A percentile compares a stretch with the other conserved stretches of the same genome.
Evolutionary conservation across 2,329 filamentous ascomycete species (phyloP).

Genomic region (Ustulina deusta): DNA sequence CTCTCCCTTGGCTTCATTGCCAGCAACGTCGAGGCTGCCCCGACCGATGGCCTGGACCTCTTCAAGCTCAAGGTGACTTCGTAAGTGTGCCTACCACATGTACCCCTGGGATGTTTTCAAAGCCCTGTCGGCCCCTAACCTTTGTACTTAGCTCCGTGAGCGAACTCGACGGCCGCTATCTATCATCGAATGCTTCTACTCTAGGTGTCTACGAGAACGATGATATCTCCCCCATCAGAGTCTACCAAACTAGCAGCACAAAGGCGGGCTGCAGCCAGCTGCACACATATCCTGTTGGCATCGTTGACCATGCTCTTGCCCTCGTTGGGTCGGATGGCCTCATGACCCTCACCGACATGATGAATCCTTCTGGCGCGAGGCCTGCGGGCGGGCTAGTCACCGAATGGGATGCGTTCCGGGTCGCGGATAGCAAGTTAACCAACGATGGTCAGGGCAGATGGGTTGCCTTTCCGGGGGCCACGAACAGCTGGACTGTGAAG

Average conservation of each 20-base stretch:
- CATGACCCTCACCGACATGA: constrained; percentile 51
- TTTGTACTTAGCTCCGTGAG: constrained; percentile 24
- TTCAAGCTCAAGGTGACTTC: constrained; percentile 47
- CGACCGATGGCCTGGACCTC: constrained; percentile 42
- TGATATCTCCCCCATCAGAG: constrained; percentile 41
- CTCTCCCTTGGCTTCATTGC: constrained; percentile 45
- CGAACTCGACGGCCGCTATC: constrained; percentile 51
- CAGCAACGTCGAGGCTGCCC: constrained; percentile 42
- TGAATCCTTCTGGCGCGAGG: constrained; percentile 47
- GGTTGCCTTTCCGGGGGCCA: constrained; percentile 51
- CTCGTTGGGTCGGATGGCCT: constrained; percentile 53
- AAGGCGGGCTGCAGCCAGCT: constrained; percentile 51
- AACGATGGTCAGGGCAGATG: constrained; percentile 48
- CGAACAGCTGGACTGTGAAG: constrained; percentile 50
- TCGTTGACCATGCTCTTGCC: constrained; percentile 54
- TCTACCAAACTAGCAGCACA: constrained; percentile 50
- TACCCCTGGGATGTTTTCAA: not conserved
- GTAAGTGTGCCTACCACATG: constrained; percentile 34
- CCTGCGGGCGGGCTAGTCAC: constrained; percentile 46
- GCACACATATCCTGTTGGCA: constrained; percentile 54
- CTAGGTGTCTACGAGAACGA: constrained; percentile 51
- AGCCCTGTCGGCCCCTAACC: not conserved
- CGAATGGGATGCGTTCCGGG: constrained; percentile 54
- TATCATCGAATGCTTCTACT: constrained; percentile 48
- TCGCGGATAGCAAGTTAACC: constrained; percentile 42